Conservation (phyloP, 495 filamentous ascomycete species). For the Penicillium samsonianum region DNA sequence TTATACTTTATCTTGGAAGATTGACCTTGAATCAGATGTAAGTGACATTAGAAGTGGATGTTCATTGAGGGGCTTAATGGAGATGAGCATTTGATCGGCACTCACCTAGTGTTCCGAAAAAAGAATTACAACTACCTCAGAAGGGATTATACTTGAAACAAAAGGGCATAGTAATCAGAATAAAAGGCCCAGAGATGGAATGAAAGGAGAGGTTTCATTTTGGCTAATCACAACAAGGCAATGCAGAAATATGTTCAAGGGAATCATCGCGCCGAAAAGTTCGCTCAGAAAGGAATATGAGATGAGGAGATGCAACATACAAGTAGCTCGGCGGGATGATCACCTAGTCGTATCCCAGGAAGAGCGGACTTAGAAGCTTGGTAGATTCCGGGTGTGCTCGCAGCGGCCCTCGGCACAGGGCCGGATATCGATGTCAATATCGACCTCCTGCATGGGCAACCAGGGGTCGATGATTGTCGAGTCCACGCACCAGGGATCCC, state of each 20-base stretch:
- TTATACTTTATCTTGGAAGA: not conserved
- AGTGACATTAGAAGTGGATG: not conserved
- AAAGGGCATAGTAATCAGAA: not conserved
- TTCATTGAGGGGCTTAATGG: not conserved
- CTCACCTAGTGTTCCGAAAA: not conserved
- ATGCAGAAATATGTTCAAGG: not conserved
- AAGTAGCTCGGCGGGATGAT: not conserved
- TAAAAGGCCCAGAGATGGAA: not conserved
- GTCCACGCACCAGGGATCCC: slow-evolving; percentile 22
- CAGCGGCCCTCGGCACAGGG: slow-evolving; percentile 30
- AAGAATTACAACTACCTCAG: not conserved
- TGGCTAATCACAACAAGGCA: not conserved
- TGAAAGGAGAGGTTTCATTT: not conserved
- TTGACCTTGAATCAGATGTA: not conserved
- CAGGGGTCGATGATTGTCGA: slow-evolving; percentile 25
- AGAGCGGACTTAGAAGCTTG: not conserved
- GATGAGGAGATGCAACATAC: slow-evolving; percentile 1
- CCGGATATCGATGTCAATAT: slow-evolving; percentile 30
- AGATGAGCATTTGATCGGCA: not conserved
- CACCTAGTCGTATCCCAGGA: not conserved
- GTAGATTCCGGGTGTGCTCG: slow-evolving; percentile 10
- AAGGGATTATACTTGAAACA: not conserved
- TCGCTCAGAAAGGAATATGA: not conserved
- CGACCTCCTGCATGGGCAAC: slow-evolving; percentile 32
- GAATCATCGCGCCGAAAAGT: not conserved